Conservation (phyloP, 1,139 yeast genomes). For the Kodamaea plutei region DNA sequence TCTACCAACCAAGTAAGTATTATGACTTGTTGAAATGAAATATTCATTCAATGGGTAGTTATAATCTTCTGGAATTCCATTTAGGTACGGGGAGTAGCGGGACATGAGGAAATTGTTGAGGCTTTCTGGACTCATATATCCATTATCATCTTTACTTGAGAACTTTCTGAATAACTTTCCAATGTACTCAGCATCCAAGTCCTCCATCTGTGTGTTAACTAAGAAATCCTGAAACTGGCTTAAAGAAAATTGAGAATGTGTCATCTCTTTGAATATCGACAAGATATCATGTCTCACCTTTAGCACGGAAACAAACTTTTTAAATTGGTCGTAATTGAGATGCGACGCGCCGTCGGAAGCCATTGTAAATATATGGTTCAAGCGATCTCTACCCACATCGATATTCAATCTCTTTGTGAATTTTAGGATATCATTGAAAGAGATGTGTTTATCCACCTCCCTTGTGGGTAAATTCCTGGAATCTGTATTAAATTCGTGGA, state of each 20-base stretch:
- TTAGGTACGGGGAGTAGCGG: slow-evolving; percentile 35
- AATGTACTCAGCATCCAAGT: slow-evolving; percentile 22
- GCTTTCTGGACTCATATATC: slow-evolving; percentile 45
- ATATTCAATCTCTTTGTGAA: slow-evolving; percentile 68
- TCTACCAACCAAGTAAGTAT: slow-evolving; percentile 83
- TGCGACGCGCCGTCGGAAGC: slow-evolving; percentile 31
- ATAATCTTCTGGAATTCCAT: slow-evolving; percentile 30
- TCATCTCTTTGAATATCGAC: slow-evolving; percentile 23
- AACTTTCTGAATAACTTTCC: slow-evolving; percentile 44
- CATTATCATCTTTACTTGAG: slow-evolving; percentile 13
- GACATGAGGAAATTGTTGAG: slow-evolving; percentile 53
- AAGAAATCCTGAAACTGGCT: slow-evolving; percentile 47
- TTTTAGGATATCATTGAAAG: slow-evolving; percentile 63
- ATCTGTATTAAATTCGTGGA: slow-evolving; percentile 18
- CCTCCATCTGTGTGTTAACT: slow-evolving; percentile 48
- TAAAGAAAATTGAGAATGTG: slow-evolving; percentile 37
- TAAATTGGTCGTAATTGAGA: slow-evolving; percentile 68
- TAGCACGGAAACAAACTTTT: slow-evolving; percentile 55
- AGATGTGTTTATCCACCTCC: slow-evolving; percentile 36
- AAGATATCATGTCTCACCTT: slow-evolving; percentile 33
- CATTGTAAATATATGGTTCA: slow-evolving; percentile 38
- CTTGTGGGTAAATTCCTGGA: slow-evolving; percentile 8
- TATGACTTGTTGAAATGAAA: slow-evolving; percentile 88
- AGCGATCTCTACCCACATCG: slow-evolving; percentile 36
- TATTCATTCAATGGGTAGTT: slow-evolving; percentile 77